phyloP scores from a whole-genome alignment of 305 asterid genomes.

The Rubia peregrina region DNA sequence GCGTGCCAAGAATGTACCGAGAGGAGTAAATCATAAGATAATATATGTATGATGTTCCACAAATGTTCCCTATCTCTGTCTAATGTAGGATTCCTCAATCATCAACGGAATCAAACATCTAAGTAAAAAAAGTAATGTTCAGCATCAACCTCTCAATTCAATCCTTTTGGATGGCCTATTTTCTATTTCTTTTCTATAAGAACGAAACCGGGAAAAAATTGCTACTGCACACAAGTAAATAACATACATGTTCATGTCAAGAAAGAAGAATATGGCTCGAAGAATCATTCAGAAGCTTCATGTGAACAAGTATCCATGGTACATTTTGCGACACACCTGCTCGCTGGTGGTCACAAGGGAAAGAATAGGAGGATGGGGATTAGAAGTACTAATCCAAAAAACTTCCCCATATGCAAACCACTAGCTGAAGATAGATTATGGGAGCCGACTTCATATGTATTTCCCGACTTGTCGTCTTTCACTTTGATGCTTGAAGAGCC shows the following conservation, averaged over 20 bases:
- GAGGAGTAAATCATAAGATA: not conserved
- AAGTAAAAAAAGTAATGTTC: not conserved
- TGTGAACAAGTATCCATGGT: not conserved
- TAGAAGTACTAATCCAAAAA: conserved; percentile 18
- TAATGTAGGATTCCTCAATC: not conserved
- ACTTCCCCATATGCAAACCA: conserved; percentile 5
- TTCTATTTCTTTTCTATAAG: not conserved
- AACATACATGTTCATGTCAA: not conserved
- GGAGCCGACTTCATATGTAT: conserved; percentile 22
- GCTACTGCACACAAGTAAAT: not conserved
- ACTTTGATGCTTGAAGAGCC: conserved; percentile 43
- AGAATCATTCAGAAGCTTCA: conserved; percentile 6
- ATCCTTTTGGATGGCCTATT: conserved; percentile 8
- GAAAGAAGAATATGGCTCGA: not conserved
- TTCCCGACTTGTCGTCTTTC: conserved; percentile 26
- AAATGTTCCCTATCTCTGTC: conserved; percentile 8
- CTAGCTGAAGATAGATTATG: conserved; percentile 29
- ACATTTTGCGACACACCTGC: not conserved
- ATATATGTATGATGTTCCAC: conserved; percentile 1
- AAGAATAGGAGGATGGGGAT: conserved; percentile 5
- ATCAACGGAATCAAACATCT: conserved; percentile 2
- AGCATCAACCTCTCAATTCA: conserved; percentile 13
- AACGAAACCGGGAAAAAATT: not conserved
- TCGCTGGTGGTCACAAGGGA: conserved; percentile 10
- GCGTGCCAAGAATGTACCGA: not conserved